Conservation (phyloP, 2,329 filamentous ascomycete genomes). For the Aspergillus proliferans region DNA sequence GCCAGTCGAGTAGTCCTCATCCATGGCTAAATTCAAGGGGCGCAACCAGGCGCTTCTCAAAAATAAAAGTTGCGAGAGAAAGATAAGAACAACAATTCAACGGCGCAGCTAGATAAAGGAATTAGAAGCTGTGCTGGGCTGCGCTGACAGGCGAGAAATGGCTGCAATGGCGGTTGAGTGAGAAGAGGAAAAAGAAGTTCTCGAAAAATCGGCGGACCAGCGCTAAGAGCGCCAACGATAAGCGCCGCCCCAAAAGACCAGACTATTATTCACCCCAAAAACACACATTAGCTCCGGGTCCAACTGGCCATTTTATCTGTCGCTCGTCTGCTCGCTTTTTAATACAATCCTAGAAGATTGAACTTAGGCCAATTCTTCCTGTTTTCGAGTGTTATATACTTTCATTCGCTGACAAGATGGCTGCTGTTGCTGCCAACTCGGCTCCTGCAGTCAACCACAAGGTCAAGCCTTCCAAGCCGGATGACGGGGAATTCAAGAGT, state of each 20-base stretch:
- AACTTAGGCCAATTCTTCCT: conserved; percentile 4
- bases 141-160: conserved; percentile 15
- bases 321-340: conserved; percentile 7
- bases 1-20: conserved; percentile 31
- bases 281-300: not conserved
- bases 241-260: conserved; percentile 19
- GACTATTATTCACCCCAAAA: conserved; percentile 1
- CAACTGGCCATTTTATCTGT: conserved; percentile 7
- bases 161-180: conserved; percentile 9
- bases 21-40: conserved; percentile 24
- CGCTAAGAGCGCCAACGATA: conserved; percentile 23
- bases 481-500: conserved; percentile 77
- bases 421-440: conserved; percentile 28
- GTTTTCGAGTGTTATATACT: conserved; percentile 3
- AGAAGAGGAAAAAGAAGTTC: conserved; percentile 11
- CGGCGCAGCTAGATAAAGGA: conserved; percentile 1
- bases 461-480: conserved; percentile 73
- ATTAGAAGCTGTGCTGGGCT: not conserved
- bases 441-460: conserved; percentile 33
- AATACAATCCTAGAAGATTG: not conserved
- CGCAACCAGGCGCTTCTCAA: conserved; percentile 6
- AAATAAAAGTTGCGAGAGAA: not conserved
- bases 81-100: not conserved
- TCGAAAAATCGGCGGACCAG: conserved; percentile 25
- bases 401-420: conserved; percentile 23